Percentiles rank a stretch among this genome's conserved stretches.
These are phyloP conservation scores for Knufia fluminis DNA, from an alignment of 2,329 filamentous ascomycete genomes.

Conservation along the genomic window DNA sequence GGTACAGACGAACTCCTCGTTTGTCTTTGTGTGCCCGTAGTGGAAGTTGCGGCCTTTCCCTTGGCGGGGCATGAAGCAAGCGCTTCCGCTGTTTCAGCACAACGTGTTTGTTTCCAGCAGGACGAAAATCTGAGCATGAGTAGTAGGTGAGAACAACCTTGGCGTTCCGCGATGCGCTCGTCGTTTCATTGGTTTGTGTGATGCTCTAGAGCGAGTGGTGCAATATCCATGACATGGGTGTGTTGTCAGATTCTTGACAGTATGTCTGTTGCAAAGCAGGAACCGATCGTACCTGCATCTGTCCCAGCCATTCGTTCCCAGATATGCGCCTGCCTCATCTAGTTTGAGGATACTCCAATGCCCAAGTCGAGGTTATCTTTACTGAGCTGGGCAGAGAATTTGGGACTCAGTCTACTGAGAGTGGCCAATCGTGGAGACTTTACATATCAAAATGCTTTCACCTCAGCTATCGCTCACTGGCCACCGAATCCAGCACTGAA, in stretches of 20 bases:
- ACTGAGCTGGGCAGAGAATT: not conserved
- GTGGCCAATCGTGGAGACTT: no score
- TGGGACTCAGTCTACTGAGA: not conserved
- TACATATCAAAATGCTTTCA: no score
- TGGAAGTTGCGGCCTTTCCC: not conserved
- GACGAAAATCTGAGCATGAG: not conserved
- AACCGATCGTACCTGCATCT: not conserved
- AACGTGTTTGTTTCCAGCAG: not conserved
- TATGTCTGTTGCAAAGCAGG: no score
- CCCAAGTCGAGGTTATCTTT: not conserved
- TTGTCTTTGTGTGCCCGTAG: not conserved
- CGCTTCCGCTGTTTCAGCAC: conserved; percentile 2
- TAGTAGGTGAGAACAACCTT: not conserved
- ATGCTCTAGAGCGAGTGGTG: not conserved
- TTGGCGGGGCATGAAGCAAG: not conserved
- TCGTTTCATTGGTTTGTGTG: not conserved
- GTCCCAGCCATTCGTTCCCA: not conserved
- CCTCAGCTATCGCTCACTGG: no score
- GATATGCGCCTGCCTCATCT: not conserved
- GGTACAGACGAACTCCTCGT: not conserved
- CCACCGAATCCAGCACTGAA: no score
- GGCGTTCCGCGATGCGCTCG: not conserved
- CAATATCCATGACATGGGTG: no score
- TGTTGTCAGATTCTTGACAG: no score
- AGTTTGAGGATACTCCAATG: not conserved